Conservation (phyloP, 2,329 filamentous ascomycete genomes). For the Diaporthe sp. region DNA sequence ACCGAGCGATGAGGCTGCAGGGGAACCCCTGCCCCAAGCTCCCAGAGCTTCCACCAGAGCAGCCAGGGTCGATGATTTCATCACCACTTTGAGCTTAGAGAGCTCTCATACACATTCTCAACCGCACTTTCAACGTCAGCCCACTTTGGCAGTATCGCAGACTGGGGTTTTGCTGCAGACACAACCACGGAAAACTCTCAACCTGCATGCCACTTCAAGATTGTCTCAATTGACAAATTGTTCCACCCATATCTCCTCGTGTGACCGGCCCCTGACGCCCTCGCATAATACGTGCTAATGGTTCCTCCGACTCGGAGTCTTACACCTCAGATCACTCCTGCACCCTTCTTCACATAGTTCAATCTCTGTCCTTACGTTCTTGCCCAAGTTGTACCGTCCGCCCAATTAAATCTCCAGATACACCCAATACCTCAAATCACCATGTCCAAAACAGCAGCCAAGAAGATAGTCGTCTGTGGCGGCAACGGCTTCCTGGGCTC, state of each 20-base stretch:
- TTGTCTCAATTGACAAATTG: neutral
- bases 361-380: neutral
- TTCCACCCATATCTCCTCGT: neutral
- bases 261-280: neutral
- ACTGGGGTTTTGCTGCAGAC: neutral
- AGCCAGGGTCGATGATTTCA: conserved; percentile 41
- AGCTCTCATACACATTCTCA: conserved; percentile 2
- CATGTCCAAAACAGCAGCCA: conserved; percentile 70
- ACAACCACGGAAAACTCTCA: neutral
- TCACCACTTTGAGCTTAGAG: conserved; percentile 28
- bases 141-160: neutral
- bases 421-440: conserved; percentile 44
- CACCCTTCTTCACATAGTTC: neutral
- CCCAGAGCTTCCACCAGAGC: neutral
- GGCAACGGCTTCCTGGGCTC: conserved; percentile 92
- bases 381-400: too few species aligned
- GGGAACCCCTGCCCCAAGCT: conserved; percentile 21
- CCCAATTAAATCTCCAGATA: neutral
- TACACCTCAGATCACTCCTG: neutral
- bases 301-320: conserved; percentile 11
- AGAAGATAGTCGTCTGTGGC: conserved; percentile 90
- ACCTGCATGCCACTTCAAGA: neutral
- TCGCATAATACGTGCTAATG: conserved; percentile 8
- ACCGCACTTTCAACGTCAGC: neutral
- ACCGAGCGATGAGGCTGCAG: neutral